A percentile compares a stretch with the other conserved stretches of the same genome.
Evolutionary conservation across 176 grass and related monocot genomes (phyloP).

Genomic region (Carex cristatella): DNA sequence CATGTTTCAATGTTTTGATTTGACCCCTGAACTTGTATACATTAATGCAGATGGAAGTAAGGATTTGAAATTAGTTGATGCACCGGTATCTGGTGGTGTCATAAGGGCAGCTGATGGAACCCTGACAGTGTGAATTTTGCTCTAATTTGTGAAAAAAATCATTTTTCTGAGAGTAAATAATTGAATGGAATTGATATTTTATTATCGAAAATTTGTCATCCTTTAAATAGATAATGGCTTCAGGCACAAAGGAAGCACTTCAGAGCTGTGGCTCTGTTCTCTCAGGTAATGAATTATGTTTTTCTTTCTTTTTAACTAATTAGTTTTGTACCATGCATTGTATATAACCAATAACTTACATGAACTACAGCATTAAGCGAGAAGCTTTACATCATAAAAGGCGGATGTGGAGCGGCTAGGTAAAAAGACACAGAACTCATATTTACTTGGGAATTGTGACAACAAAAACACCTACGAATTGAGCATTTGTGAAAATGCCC

Average conservation of each 20-base stretch:
- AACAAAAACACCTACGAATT: not conserved
- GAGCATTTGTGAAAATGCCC: not conserved
- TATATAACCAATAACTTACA: conserved; percentile 5
- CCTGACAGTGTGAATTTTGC: conserved; percentile 54
- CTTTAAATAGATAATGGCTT: conserved; percentile 72
- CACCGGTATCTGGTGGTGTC: conserved; percentile 89
- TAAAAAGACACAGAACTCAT: conserved; percentile 29
- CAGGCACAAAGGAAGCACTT: conserved; percentile 78
- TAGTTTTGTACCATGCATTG: not conserved
- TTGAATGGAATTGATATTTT: not conserved
- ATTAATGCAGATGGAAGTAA: conserved; percentile 53
- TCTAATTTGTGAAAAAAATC: not conserved
- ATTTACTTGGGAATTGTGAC: not conserved
- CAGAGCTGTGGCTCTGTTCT: conserved; percentile 54
- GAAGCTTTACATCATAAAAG: conserved; percentile 94
- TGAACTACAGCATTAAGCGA: conserved; percentile 69
- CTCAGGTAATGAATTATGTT: conserved; percentile 45
- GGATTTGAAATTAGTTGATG: conserved; percentile 77
- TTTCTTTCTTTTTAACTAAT: conserved; percentile 9
- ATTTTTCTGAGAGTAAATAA: conserved; percentile 17
- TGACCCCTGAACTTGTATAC: not conserved
- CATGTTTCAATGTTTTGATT: conserved; percentile 1
- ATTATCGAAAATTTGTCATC: conserved; percentile 14
- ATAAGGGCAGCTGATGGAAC: conserved; percentile 93
- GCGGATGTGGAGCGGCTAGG: conserved; percentile 98